phyloP scores from a whole-genome alignment of 495 filamentous ascomycete genomes.

The Daldinia vernicosa region DNA sequence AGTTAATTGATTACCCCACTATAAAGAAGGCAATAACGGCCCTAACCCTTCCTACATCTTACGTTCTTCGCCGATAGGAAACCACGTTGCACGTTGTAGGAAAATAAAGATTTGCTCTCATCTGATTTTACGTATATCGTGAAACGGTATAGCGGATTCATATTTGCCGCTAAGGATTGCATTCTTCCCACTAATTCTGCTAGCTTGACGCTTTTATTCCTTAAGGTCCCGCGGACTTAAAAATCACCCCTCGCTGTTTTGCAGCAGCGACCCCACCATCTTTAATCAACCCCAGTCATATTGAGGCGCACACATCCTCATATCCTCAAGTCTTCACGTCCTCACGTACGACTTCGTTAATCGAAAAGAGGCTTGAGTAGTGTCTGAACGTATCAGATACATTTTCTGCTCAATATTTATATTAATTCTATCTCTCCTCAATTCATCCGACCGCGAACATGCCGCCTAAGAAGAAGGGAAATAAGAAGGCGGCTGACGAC shows the following conservation, averaged over 20 bases:
- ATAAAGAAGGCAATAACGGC: slow-evolving; percentile 28
- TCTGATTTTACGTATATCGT: not conserved
- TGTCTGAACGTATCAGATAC: not conserved
- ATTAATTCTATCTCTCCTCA: not conserved
- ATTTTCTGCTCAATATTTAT: not conserved
- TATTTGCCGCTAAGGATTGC: not conserved
- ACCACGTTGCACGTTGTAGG: not conserved
- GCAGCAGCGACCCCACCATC: slow-evolving; percentile 25
- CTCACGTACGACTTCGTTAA: not conserved
- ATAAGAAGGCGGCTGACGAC: slow-evolving; percentile 87
- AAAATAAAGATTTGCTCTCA: slow-evolving; percentile 1
- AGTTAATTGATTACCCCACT: slow-evolving; percentile 25
- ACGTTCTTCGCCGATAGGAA: not conserved
- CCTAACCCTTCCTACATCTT: slow-evolving; percentile 35
- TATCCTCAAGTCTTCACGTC: not conserved
- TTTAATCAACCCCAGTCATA: not conserved
- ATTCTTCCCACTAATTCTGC: slow-evolving; percentile 14
- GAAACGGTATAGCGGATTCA: not conserved
- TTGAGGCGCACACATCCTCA: slow-evolving; percentile 2
- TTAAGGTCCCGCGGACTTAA: slow-evolving; percentile 2
- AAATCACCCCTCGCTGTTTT: slow-evolving; percentile 22
- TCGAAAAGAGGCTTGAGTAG: not conserved
- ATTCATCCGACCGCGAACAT: slow-evolving; percentile 57
- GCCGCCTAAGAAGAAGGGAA: slow-evolving; percentile 94
- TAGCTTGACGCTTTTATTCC: slow-evolving; percentile 4